Percentiles rank a stretch among this genome's conserved stretches.
These are phyloP conservation scores for Diaporthe caulivora DNA, from an alignment of 2,329 filamentous ascomycete species.

Conservation along the genomic window DNA sequence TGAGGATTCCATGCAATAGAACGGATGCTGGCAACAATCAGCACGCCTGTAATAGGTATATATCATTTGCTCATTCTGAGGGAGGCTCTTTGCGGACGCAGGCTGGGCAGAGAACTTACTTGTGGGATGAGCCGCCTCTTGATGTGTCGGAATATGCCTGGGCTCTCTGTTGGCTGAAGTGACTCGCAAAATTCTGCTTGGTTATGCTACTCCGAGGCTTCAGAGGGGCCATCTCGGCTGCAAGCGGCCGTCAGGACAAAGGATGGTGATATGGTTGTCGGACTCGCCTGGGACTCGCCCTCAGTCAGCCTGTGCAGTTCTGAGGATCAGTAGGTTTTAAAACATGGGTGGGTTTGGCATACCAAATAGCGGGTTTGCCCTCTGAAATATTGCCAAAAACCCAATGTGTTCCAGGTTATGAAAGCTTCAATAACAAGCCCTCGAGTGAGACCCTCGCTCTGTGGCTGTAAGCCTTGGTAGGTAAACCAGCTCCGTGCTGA, in stretches of 20 bases:
- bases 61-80: no score
- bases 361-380: neutral
- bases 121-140: constrained; percentile 66
- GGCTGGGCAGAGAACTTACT: constrained; percentile 57
- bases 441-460: neutral
- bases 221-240: constrained; percentile 54
- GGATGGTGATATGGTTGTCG: neutral
- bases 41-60: neutral
- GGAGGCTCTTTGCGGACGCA: constrained; percentile 30
- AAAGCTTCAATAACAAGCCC: neutral
- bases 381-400: neutral
- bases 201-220: constrained; percentile 67
- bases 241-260: constrained; percentile 7
- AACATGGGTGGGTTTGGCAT: neutral
- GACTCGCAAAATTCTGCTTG: constrained; percentile 76
- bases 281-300: neutral
- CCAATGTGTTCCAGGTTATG: neutral
- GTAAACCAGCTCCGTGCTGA: neutral
- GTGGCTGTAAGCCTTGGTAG: neutral
- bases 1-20: constrained; percentile 91
- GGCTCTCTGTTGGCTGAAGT: constrained; percentile 77
- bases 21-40: constrained; percentile 67
- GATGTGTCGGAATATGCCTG: constrained; percentile 77
- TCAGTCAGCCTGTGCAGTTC: neutral
- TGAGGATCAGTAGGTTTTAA: neutral